Percentiles rank a stretch among this genome's conserved stretches.
Conservation (phyloP, 306 rosid species). For the Sechiopsis laciniata region DNA sequence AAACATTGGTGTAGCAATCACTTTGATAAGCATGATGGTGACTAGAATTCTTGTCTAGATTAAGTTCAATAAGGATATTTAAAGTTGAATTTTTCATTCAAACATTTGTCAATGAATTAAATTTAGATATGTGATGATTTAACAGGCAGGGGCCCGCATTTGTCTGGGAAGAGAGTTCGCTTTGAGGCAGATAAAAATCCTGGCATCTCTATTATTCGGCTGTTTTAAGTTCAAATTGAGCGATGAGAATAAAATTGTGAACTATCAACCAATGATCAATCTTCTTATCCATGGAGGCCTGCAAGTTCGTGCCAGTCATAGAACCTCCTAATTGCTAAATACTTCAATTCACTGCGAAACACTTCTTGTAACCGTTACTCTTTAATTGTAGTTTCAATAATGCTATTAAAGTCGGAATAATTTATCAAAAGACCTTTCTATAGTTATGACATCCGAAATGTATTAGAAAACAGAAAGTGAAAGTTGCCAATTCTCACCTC, state of each 20-base stretch:
- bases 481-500: too few relatives aligned
- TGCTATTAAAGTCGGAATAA: too few relatives aligned
- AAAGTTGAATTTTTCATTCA: too few relatives aligned
- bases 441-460: too few relatives aligned
- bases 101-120: background rate
- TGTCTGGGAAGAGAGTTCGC: conserved; percentile 91
- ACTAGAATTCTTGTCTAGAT: too few relatives aligned
- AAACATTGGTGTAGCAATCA: too few relatives aligned
- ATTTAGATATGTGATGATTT: conserved; percentile 11
- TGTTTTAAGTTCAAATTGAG: conserved; percentile 53
- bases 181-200: conserved; percentile 78
- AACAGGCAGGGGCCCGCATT: conserved; percentile 75
- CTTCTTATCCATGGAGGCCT: conserved; percentile 76
- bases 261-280: conserved; percentile 72
- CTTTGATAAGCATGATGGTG: too few relatives aligned
- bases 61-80: too few relatives aligned
- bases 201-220: conserved; percentile 49
- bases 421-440: too few relatives aligned
- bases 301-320: conserved; percentile 37
- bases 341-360: conserved; percentile 3
- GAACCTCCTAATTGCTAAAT: conserved; percentile 28
- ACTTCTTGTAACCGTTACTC: background rate
- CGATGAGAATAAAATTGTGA: conserved; percentile 45
- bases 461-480: too few relatives aligned
- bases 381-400: too few relatives aligned